phyloP scores from a whole-genome alignment of 805 yeast species.

The Priceomyces melissophilus region DNA sequence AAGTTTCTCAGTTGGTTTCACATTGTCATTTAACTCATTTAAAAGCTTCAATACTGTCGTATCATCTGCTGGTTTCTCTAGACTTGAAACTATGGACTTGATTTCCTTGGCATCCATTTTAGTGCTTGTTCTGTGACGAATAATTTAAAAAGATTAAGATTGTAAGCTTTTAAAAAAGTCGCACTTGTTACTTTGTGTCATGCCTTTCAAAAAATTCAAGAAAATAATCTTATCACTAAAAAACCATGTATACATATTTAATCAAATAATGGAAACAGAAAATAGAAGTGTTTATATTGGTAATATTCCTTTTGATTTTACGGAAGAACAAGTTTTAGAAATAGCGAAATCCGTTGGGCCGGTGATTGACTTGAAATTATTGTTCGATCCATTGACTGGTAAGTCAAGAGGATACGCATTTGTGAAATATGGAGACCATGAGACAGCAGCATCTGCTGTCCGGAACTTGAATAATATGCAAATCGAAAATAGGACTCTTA shows the following conservation, averaged over 20 bases:
- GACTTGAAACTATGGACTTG: slow-evolving; percentile 59
- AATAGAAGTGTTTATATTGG: slow-evolving; percentile 63
- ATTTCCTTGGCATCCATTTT: slow-evolving; percentile 73
- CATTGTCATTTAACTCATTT: slow-evolving; percentile 61
- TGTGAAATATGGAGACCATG: slow-evolving; percentile 76
- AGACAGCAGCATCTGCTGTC: slow-evolving; percentile 88
- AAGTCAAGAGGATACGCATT: slow-evolving; percentile 89
- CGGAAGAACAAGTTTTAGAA: slow-evolving; percentile 89
- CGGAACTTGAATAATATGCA: slow-evolving; percentile 75
- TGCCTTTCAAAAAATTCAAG: background rate
- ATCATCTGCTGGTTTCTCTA: slow-evolving; percentile 67
- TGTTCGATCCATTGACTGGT: slow-evolving; percentile 87
- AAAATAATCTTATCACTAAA: background rate
- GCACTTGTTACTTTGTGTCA: background rate
- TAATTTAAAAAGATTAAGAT: background rate
- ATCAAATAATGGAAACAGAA: slow-evolving; percentile 6
- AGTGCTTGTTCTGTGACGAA: background rate
- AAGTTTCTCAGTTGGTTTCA: slow-evolving; percentile 79
- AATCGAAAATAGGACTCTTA: slow-evolving; percentile 60
- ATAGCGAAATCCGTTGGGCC: slow-evolving; percentile 89
- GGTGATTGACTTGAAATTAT: slow-evolving; percentile 65
- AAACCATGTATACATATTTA: background rate
- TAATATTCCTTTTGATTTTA: slow-evolving; percentile 86
- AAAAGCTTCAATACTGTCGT: slow-evolving; percentile 65
- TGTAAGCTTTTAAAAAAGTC: background rate